Percentiles rank a stretch among this genome's conserved stretches.
Conservation (phyloP, 2,329 filamentous ascomycete species). For the Microdochium bolleyi region DNA sequence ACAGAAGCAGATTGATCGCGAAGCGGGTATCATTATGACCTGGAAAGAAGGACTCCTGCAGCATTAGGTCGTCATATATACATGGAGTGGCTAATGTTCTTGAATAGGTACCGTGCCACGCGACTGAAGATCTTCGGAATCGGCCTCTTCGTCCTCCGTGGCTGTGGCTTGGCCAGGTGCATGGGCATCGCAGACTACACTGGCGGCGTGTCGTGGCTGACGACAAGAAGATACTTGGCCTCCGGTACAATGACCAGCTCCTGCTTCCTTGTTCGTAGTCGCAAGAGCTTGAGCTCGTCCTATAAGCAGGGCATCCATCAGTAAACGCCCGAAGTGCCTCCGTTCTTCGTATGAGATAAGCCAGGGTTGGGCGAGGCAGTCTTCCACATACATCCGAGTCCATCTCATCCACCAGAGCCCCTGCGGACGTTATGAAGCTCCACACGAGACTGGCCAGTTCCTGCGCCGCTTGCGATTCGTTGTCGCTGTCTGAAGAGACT, state of each 20-base stretch:
- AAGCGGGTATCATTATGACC: not conserved
- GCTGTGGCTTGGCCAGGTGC: not conserved
- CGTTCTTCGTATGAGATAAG: too few species aligned
- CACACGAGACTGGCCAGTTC: constrained; percentile 71
- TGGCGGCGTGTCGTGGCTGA: constrained; percentile 73
- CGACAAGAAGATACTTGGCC: constrained; percentile 67
- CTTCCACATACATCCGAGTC: constrained; percentile 61
- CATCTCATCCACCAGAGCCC: constrained; percentile 61
- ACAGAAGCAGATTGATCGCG: not conserved
- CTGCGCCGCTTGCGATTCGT: constrained; percentile 53
- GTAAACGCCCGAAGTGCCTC: not conserved
- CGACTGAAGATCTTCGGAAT: too few species aligned
- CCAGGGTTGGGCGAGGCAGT: too few species aligned
- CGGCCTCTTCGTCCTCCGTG: not conserved
- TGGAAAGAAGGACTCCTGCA: not conserved
- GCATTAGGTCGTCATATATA: not conserved
- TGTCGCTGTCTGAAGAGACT: constrained; percentile 25
- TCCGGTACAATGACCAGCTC: constrained; percentile 81
- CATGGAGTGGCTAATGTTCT: not conserved
- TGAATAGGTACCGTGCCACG: not conserved
- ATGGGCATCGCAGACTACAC: constrained; percentile 31
- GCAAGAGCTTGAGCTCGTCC: constrained; percentile 70
- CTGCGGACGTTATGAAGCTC: constrained; percentile 64
- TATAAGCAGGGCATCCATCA: constrained; percentile 16
- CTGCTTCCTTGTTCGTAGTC: constrained; percentile 75